Evolutionary conservation across 352 stramenopile genomes (phyloP), one percentile per base, ranked within the genome.

Genomic region (Phytopythium kandeliae): DNA sequence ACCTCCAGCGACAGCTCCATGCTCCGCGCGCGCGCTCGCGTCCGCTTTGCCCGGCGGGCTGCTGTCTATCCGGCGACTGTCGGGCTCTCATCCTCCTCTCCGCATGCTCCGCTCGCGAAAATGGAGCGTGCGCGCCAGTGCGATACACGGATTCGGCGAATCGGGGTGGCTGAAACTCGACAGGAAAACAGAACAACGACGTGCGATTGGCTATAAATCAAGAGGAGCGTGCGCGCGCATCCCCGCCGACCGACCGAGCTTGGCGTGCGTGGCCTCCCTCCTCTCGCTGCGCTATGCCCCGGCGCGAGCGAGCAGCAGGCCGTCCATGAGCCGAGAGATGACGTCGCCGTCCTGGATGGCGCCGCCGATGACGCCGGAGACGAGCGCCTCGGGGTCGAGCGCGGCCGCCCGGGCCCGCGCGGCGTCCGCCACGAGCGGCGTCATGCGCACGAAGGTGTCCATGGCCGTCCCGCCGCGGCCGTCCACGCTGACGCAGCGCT

Each of bases 381-480:
- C 46, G 24, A 52, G 43, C 21, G 31, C 26, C 19, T 38, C 46
- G 7, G 43, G 13, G 25, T 52, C 46, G 17, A 24, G 34, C 19
- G 33, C 24, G 22, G 15, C 3, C 33, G 17, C n/a, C 9, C 24
- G 22, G 10, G 31, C 12, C 21, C 22, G 17, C 12, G n/a, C 4
- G 0, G 10, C 28, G 11, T 35, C 33, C 1, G 30, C 13, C 0
- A 31, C 19, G 13, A 52, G 15, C 30, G 46, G 46, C 4, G 21
- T 43, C 11, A 52, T 42, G 21, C 54, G 55, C 25, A 61, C 55
- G 30, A 48, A 70, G 12, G 48, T 68, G 17, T 70, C 52, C n/a
- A 74, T 37, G 9, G 70, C 30, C 0, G 65, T 74, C 6, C 57
- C 54, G 9, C 37, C 42, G 12, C 35, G 10, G 12, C n/a, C 26